Base-by-base conservation (phyloP, 1,139 yeast species). In the Candida glucosophila region DNA sequence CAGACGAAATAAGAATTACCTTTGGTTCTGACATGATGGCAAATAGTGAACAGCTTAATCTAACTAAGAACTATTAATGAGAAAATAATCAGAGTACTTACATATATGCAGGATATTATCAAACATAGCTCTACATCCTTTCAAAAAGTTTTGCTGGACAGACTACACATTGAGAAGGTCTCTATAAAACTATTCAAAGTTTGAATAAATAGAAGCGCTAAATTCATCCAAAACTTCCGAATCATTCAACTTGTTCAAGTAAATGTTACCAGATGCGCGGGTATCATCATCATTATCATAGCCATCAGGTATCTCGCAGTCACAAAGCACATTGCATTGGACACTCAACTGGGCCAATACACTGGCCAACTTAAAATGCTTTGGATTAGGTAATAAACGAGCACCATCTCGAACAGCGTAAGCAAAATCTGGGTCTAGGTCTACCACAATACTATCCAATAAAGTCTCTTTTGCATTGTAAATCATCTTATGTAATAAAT, bases 201-300 rank as follows among this genome's bases (percentile, higher is more conserved):
- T 85, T 17, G 95, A 79, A 50, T 88, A 88, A 6, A 88, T 90
- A 40, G 86, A 70, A 4, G 96, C 96, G 53, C 94, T 77, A 41
- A 88, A 70, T 33, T 86, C 95, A 39, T 83, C 93, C 34, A 88
- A 66, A 34, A 76, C 86, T 14, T 73, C 76, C 17, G 73, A 58
- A 28, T 64, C 61, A 44, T 73, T 73, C 43, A 75, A 45, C 21
- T 55, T 55, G 44, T 59, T 61, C 23, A 64, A 44, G 38, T 55
- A 64, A 12, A 51, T 48, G 37, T 64, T 64, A 7, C 70, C 70
- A 5, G 63, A 48, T 22, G 65, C 46, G 22, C 55, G 61, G 14
- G 47, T 51, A 10, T 67, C 49, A n/a, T 14, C 21, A 27, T 68
- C 69, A 28, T 65, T 71, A 36, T 69, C 68, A 15, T 67, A 65